Percentiles rank a stretch among this genome's conserved stretches.
phyloP scores from a whole-genome alignment of 257 asterid species.

The Ocimum tenuiflorum region DNA sequence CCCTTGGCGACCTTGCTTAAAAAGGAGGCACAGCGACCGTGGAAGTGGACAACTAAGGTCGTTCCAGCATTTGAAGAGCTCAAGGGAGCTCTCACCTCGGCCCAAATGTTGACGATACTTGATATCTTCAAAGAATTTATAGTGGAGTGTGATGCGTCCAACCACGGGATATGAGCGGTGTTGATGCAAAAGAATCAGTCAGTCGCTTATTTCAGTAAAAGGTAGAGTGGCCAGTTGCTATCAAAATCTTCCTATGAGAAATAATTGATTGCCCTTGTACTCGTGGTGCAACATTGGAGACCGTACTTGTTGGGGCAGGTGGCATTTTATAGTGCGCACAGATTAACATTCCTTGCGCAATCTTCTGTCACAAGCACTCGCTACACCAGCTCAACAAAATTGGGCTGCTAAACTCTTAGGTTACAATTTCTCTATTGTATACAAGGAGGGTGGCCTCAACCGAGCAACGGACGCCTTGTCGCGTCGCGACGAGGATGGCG shows the following conservation, averaged over 20 bases:
- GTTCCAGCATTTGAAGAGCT: not conserved
- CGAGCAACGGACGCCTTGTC: not conserved
- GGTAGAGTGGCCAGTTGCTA: no score
- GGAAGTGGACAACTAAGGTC: not conserved
- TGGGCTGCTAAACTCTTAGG: not conserved
- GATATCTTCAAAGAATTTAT: not conserved
- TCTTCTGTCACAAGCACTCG: not conserved
- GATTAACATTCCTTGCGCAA: no score
- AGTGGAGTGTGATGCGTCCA: not conserved
- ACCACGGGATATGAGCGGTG: not conserved
- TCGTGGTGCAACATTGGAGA: no score
- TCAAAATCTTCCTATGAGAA: no score
- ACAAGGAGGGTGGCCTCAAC: not conserved
- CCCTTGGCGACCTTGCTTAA: not conserved
- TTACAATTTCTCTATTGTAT: not conserved
- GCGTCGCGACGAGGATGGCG: not conserved
- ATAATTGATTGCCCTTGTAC: no score
- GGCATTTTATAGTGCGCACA: no score
- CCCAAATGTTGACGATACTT: not conserved
- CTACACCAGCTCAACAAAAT: not conserved
- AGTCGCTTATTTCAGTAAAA: no score
- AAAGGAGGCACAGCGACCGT: not conserved
- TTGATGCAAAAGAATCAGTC: no score
- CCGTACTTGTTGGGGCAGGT: no score
- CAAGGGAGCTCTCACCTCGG: not conserved